Base-by-base conservation (phyloP, 2,329 filamentous ascomycete genomes). In the Apiospora aurea region DNA sequence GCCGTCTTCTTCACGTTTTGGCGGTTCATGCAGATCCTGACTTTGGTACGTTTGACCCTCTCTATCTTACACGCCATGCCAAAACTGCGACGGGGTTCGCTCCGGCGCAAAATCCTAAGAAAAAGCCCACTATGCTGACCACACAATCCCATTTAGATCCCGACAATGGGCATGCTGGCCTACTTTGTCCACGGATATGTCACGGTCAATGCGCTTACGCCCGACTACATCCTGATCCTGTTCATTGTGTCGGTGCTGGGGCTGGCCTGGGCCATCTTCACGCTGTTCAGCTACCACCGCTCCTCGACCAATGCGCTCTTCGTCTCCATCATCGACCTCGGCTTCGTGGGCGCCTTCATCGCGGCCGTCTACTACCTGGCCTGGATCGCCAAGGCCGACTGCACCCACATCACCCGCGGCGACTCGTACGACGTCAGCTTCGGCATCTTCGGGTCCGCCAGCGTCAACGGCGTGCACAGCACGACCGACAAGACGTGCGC, bases 401-500 rank as follows among this genome's bases (percentile, higher is more conserved):
- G 96, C 87, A 83, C 88, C 24, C 82, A 85, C 80, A 87, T 94
- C 80, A 78, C 79, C 14, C 78, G 79, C 4, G 84, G 83, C 69
- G 82, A 84, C 67, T 78, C 82, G 29, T 90, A 90, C 81, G 87
- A 87, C 76, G 80, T 89, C 70, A 86, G 87, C 68, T 85, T 95
- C 61, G 92, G 92, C 16, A 84, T 88, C 16, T 89, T 94, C 74
- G 88, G 89, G 43, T 85, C 83, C 74, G 89, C 89, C 61, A 84
- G 82, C 43, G 81, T 88, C 47, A 86, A 86, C 67, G 83, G 83
- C 69, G 87, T 90, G 72, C 81, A 86, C 57, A 79, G 91, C 53
- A 82, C 87, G 70, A 82, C 91, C 49, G 87, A 94, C 82, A 96
- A 96, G 87, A 90, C 90, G 6, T 98, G 96, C 83, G 89, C 92